Base-by-base conservation (phyloP, 768 basidiomycete species). In the Amanita subjunquillea region DNA sequence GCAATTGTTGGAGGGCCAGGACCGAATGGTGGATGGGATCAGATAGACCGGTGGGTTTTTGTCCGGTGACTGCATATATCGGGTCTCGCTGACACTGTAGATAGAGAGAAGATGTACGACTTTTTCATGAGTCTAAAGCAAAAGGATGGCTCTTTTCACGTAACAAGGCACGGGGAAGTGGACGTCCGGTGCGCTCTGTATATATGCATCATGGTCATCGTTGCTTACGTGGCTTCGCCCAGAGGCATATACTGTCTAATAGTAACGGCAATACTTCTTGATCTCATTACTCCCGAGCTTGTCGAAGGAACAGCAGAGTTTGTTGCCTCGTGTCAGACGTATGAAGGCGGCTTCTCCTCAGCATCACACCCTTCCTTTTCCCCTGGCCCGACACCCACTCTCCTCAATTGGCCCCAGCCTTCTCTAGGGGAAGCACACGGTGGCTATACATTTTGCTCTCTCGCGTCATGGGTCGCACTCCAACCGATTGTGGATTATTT, bases 221-320 rank as follows among this genome's bases (percentile, higher is more conserved):
- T 51, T 9, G 47, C 20, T 32, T 8, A 34, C 13, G 45, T 34
- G 34, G 34, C 34, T 13, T 13, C 5, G 34, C 4, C 13, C 62
- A 92, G 93, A n/a, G 96, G 93, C 0, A 85, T 88, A 29, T 99
- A 98, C 63, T 96, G 95, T 63, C 79, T 97, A 1, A 77, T 99
- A 10, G 83, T 83, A 2, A 79, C 83, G 2, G 91, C 94, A 0
- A 79, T 83, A 2, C 72, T 99, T 22, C 76, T 97, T 40, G 80
- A 96, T 58, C 67, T 99, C 15, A 68, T 97, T 43, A 97, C 95
- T 0, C 91, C 93, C 0, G 91, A 89, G 53, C 83, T 99, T 38
- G 74, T 93, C 3, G 68, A 72, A 25, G 83, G 85, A 4, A 87
- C 85, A 0, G 77, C 87, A 1, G 78, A 72, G 6, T 98, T 93